Evolutionary conservation across 768 basidiomycete species (phyloP).

Genomic region (Tremella mesenterica): DNA sequence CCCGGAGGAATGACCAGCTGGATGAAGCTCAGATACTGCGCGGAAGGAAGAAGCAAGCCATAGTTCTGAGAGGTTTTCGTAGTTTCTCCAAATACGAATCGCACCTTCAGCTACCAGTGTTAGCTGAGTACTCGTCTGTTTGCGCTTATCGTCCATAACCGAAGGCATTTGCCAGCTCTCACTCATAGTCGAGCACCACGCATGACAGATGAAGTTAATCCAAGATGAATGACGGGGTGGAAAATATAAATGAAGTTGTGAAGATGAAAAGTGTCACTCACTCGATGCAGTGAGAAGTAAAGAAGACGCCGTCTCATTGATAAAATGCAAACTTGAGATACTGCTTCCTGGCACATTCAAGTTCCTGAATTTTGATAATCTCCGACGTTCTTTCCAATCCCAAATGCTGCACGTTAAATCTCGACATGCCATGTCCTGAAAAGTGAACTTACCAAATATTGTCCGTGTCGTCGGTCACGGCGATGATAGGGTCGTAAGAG

Average conservation of each 20-base stretch:
- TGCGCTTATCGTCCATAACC: too few relatives aligned
- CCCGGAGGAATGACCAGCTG: constrained; percentile 64
- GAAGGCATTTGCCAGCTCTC: neutral
- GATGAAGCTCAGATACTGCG: constrained; percentile 68
- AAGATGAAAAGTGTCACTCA: constrained; percentile 44
- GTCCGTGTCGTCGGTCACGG: constrained; percentile 75
- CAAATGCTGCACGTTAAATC: constrained; percentile 57
- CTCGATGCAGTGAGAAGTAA: constrained; percentile 80
- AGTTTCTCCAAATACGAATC: constrained; percentile 84
- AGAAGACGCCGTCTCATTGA: constrained; percentile 91
- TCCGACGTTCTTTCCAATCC: constrained; percentile 80
- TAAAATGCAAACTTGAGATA: constrained; percentile 80
- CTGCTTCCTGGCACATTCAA: constrained; percentile 72
- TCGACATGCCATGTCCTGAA: constrained; percentile 4
- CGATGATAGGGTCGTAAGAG: constrained; percentile 79
- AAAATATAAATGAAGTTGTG: neutral
- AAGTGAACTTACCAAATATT: constrained; percentile 62
- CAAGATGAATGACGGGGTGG: neutral
- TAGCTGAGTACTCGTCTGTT: neutral
- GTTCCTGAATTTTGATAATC: constrained; percentile 76
- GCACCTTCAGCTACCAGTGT: constrained; percentile 67
- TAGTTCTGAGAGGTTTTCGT: constrained; percentile 66
- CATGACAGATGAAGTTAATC: too few relatives aligned
- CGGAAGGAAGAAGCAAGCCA: constrained; percentile 93
- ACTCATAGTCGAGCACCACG: too few relatives aligned